Evolutionary conservation across 306 rosid species (phyloP), one percentile per base, ranked within the genome.

Genomic region (Lathyrus oleraceus): DNA sequence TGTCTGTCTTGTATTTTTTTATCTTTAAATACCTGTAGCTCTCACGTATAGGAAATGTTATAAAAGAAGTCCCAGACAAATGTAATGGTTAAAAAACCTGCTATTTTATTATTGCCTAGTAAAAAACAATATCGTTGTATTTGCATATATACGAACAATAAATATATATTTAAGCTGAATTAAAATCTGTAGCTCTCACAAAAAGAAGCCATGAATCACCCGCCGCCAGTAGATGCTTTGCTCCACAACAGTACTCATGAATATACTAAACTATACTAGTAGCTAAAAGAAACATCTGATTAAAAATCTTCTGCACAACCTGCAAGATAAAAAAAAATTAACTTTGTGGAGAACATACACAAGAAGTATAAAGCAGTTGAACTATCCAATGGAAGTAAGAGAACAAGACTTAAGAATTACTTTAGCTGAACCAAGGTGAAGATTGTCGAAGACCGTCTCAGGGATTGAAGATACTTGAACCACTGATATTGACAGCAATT

Each of bases 401-500:
- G 39, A 10, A 35, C 10, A 35, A 71, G 65, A 52, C 32, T 28
- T 44, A 3, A 43, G 76, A 77, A 81, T 67, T 81, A 83, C 85
- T 71, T 78, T 59, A 71, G 61, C 36, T 77, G 78, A 73, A 78
- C 57, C 20, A 59, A 71, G 75, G 68, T 25, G 49, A 52, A 67
- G 54, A 79, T 78, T 67, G 69, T 51, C 58, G 15, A 6, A 62
- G 3, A 21, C 69, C 68, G 48, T 59, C 59, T 88, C 78, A 94
- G 60, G 97, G 99, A 81, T 94, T 95, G 91, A 95, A 95, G 76
- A 95, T 67, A 79, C 81, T 83, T 49, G 97, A 89, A 70, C 97
- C 91, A 20, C 96, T 92, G 35, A 91, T 79, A 66, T 84, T 87
- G 80, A 85, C 6, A 48, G 99, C 86, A 81, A 89, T 89, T 62